Conservation (phyloP, 2,329 filamentous ascomycete genomes). For the Ophiosphaerella herpotricha region DNA sequence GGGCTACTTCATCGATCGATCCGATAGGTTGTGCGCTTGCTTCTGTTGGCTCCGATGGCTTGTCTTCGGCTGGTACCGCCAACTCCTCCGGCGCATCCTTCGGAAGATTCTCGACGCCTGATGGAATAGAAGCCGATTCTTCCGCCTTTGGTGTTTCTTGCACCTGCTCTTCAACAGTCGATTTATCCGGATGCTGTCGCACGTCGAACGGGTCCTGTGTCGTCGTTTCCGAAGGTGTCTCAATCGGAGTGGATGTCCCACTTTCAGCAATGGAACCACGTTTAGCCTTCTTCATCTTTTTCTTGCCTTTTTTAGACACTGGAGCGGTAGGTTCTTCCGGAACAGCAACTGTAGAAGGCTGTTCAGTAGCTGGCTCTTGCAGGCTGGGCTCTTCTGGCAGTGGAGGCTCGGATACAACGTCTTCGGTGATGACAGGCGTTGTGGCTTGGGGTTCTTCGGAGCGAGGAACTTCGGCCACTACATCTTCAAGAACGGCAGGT, state of each 20-base stretch:
- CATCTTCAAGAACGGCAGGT: not conserved
- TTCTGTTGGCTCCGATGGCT: too few relatives aligned
- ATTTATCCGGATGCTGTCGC: not conserved
- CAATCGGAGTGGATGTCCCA: constrained; percentile 1
- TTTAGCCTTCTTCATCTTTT: constrained; percentile 40
- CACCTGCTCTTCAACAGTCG: not conserved
- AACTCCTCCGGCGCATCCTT: not conserved
- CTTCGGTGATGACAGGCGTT: not conserved
- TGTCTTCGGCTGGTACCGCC: too few relatives aligned
- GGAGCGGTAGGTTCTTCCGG: constrained; percentile 4
- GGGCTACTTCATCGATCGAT: too few relatives aligned
- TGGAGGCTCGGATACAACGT: not conserved
- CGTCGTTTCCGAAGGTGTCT: not conserved
- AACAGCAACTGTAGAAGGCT: not conserved
- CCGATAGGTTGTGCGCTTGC: too few relatives aligned
- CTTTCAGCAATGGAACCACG: constrained; percentile 14
- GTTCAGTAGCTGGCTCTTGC: not conserved
- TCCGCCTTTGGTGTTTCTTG: not conserved
- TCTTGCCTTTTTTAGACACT: constrained; percentile 54
- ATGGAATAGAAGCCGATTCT: not conserved
- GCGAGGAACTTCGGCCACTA: not conserved
- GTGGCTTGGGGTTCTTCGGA: not conserved
- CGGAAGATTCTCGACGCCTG: not conserved
- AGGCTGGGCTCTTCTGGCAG: not conserved
- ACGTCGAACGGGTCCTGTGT: constrained; percentile 4